Evolutionary conservation across 352 stramenopile genomes (phyloP).

Genomic region (Phytophthora ohioensis): DNA sequence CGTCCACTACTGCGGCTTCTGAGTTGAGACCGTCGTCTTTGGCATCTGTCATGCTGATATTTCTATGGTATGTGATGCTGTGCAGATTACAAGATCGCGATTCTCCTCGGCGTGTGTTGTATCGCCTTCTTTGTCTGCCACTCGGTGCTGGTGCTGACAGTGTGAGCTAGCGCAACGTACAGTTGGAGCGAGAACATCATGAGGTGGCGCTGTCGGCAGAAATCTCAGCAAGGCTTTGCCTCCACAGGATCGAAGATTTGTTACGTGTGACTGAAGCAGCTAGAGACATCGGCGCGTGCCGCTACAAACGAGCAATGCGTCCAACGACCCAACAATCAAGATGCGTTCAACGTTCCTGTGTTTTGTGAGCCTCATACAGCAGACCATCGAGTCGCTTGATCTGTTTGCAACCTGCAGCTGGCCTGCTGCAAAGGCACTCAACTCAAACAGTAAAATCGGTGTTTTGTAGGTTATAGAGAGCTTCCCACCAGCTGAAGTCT

Average conservation of each 20-base stretch:
- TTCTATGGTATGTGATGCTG: constrained; percentile 8
- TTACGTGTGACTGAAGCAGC: constrained; percentile 11
- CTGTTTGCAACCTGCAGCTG: constrained; percentile 18
- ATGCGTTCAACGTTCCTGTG: constrained; percentile 15
- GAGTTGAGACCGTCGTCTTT: not conserved
- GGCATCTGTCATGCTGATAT: constrained; percentile 8
- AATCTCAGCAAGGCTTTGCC: no score
- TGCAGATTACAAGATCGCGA: constrained; percentile 88
- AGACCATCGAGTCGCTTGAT: not conserved
- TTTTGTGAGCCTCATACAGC: constrained; percentile 7
- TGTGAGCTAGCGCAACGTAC: constrained; percentile 37
- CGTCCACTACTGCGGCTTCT: constrained; percentile 12
- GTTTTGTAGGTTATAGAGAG: constrained; percentile 14
- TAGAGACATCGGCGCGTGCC: constrained; percentile 20
- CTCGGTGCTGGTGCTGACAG: constrained; percentile 61
- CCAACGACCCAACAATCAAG: constrained; percentile 21
- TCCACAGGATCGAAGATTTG: constrained; percentile 1
- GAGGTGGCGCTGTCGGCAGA: not conserved
- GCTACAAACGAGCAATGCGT: constrained; percentile 15
- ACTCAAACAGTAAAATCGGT: constrained; percentile 14
- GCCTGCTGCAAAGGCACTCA: constrained; percentile 16
- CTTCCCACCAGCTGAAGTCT: constrained; percentile 22
- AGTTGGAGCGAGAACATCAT: not conserved
- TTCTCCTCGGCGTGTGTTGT: constrained; percentile 63
- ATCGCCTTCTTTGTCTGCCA: constrained; percentile 76